Evolutionary conservation across 768 basidiomycete genomes (phyloP), one percentile per base, ranked within the genome.

Genomic region (Rhodotorula diobovata): DNA sequence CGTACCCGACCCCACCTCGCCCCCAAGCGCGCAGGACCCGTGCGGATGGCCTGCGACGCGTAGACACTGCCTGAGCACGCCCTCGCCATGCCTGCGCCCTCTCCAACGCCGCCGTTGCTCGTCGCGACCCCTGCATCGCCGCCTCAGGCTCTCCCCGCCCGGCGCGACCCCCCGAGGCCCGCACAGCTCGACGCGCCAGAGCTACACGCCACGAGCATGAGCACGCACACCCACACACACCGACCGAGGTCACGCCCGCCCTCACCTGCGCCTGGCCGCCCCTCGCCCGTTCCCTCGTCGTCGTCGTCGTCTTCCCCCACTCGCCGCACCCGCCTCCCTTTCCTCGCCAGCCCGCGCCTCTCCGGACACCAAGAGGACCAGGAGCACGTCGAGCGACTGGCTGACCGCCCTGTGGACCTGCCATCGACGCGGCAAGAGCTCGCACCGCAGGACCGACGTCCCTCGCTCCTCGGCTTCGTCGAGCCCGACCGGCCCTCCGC

Each of bases 81-180:
- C n/a, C n/a, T n/a, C n/a, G 41, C 12, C 51, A 53, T 53, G 51
- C 51, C 51, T 7, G 28, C 51, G 23, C 34, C 10, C 35, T 51
- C 61, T 8, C 35, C 61, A 2, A 35, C 50, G 14, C 51, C 48
- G 51, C 51, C 51, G 2, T 28, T 62, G 37, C 11, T 41, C 57
- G 37, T 51, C 61, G 37, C 50, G 21, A 51, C 48, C 1, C 61
- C 61, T 18, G 50, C 61, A 34, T 62, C 61, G 28, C 61, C 61
- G 4, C 37, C 60, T 30, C 11, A 18, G 6, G 11, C 12, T 0
- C 45, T 18, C 21, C 30, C 1, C n/a, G 41, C 25, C 12, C 23
- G 3, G 23, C 25, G 4, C 25, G 8, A 34, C 23, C 23, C 32
- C 32, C 34, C 6, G 6, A 35, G 4, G 23, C 23, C 1, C 18